A percentile compares a stretch with the other conserved stretches of the same genome.
phyloP scores from a whole-genome alignment of 2,329 filamentous ascomycete species.

The Graphiopsis chlorocephala region DNA sequence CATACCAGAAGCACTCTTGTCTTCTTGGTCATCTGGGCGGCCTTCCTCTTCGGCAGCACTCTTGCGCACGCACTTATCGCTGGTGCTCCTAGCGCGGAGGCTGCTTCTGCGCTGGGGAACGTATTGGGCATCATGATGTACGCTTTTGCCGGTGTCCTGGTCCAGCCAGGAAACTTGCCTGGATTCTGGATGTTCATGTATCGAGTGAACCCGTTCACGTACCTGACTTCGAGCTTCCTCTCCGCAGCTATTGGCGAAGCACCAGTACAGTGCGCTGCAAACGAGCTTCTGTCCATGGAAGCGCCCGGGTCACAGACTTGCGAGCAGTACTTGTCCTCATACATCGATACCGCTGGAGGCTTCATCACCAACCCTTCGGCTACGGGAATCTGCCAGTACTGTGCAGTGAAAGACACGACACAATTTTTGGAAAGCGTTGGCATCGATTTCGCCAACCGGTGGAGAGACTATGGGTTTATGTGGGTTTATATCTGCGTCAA shows the following conservation, averaged over 20 bases:
- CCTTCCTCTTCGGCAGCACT: constrained; percentile 67
- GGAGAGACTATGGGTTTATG: constrained; percentile 67
- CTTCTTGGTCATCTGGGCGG: constrained; percentile 60
- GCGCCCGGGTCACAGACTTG: constrained; percentile 38
- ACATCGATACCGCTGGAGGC: constrained; percentile 36
- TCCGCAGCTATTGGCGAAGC: constrained; percentile 40
- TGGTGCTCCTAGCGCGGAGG: constrained; percentile 63
- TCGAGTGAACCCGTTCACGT: constrained; percentile 62
- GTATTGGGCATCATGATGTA: constrained; percentile 40
- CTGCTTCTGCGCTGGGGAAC: constrained; percentile 57
- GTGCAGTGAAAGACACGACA: constrained; percentile 42
- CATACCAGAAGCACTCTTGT: constrained; percentile 44
- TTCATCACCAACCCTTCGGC: constrained; percentile 40
- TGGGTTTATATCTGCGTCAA: constrained; percentile 66
- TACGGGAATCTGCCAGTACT: constrained; percentile 47
- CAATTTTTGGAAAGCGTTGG: constrained; percentile 41
- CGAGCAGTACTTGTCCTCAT: constrained; percentile 41
- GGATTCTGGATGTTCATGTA: constrained; percentile 76
- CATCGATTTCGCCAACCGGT: constrained; percentile 49
- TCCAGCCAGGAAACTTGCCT: constrained; percentile 54
- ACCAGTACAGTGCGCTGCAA: constrained; percentile 44
- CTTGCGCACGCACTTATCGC: constrained; percentile 71
- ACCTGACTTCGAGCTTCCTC: constrained; percentile 46
- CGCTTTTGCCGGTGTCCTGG: constrained; percentile 54
- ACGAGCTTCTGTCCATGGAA: constrained; percentile 39